Conservation (phyloP, 2,329 filamentous ascomycete genomes). For the Aspergillus jensenii region DNA sequence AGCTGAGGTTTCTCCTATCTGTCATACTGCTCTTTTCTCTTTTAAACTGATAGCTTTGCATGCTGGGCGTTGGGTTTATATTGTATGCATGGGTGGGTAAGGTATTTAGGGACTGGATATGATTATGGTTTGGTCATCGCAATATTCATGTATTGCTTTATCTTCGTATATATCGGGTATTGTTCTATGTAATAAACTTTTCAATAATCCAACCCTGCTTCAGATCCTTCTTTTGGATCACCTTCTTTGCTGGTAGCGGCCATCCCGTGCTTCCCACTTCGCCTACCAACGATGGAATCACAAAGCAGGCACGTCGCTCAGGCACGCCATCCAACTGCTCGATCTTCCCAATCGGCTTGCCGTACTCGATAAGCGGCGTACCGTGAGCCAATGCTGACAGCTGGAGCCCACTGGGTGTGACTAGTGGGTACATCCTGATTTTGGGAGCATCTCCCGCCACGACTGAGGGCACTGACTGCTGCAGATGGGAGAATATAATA, state of each 20-base stretch:
- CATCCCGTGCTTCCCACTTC: slow-evolving; percentile 69
- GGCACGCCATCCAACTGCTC: slow-evolving; percentile 48
- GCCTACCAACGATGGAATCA: slow-evolving; percentile 75
- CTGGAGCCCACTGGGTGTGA: slow-evolving; percentile 72
- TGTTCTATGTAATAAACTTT: slow-evolving; percentile 41
- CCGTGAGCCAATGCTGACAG: slow-evolving; percentile 77
- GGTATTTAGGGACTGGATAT: neutral
- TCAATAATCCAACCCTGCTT: slow-evolving; percentile 75
- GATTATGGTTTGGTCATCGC: neutral
- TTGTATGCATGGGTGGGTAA: neutral
- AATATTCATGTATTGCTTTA: neutral
- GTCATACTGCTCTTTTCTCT: neutral
- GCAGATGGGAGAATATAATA: slow-evolving; percentile 82
- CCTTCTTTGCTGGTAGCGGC: slow-evolving; percentile 81
- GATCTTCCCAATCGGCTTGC: slow-evolving; percentile 88
- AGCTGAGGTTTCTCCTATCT: neutral
- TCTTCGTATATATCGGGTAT: slow-evolving; percentile 3
- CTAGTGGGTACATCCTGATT: slow-evolving; percentile 85
- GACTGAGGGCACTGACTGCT: slow-evolving; percentile 60
- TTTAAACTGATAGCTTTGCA: neutral
- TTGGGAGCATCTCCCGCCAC: slow-evolving; percentile 62
- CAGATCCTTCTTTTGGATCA: slow-evolving; percentile 72
- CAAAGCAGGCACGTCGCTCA: slow-evolving; percentile 72
- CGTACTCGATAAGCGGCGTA: slow-evolving; percentile 78
- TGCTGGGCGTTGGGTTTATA: neutral